Evolutionary conservation across 139 green algal species (phyloP).

Genomic region (Coccomyxa sp.): DNA sequence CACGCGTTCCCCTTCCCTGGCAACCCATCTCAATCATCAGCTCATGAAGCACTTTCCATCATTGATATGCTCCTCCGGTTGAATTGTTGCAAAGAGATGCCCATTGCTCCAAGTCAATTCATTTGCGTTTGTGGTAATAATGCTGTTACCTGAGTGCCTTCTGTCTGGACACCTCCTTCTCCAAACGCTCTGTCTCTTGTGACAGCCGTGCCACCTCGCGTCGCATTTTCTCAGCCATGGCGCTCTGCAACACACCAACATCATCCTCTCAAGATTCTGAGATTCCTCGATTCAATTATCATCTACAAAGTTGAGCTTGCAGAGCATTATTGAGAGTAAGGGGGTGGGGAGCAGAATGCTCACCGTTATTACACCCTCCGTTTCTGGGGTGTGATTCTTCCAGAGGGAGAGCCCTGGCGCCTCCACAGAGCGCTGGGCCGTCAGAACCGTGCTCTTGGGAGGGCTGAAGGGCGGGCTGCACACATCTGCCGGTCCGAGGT

Average conservation of each 20-base stretch:
- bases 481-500: neutral
- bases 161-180: constrained; percentile 16
- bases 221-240: constrained; percentile 5
- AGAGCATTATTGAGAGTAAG: too few relatives aligned
- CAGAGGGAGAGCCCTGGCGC: neutral
- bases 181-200: constrained; percentile 13
- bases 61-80: neutral
- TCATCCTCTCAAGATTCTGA: too few relatives aligned
- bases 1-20: constrained; percentile 13
- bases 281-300: too few relatives aligned
- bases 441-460: neutral
- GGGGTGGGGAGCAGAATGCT: too few relatives aligned
- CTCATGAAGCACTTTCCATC: neutral
- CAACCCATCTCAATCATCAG: too few relatives aligned
- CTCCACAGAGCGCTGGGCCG: neutral
- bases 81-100: too few relatives aligned
- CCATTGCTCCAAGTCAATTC: neutral
- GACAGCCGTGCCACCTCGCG: constrained; percentile 15
- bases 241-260: neutral
- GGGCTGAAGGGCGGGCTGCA: neutral
- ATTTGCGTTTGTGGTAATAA: too few relatives aligned
- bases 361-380: too few relatives aligned
- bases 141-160: constrained; percentile 11
- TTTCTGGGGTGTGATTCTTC: neutral
- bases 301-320: too few relatives aligned